phyloP scores from a whole-genome alignment of 2,329 filamentous ascomycete species.

The Xylaria sp. region DNA sequence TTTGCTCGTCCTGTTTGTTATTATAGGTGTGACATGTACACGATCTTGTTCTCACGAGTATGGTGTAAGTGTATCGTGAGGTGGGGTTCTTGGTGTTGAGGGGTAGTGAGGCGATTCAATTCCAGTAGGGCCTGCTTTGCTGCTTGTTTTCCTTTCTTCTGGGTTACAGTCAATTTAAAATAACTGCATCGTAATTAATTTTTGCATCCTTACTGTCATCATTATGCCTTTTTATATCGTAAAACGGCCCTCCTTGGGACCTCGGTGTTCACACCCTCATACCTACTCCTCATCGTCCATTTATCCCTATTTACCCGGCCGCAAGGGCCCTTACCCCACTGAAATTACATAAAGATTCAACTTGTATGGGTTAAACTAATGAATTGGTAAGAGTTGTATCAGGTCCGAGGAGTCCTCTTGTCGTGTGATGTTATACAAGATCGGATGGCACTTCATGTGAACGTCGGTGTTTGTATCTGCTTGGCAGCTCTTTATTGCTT shows the following conservation, averaged over 20 bases:
- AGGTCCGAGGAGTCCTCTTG: not conserved
- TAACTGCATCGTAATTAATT: not conserved
- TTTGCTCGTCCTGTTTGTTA: too few species aligned
- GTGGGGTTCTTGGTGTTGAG: conserved; percentile 46
- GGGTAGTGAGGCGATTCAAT: conserved; percentile 23
- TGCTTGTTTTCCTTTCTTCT: not conserved
- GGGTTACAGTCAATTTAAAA: conserved; percentile 8
- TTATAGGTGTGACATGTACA: too few species aligned
- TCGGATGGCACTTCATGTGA: not conserved
- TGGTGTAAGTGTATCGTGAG: conserved; percentile 38
- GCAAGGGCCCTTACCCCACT: conserved; percentile 36
- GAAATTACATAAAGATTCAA: not conserved
- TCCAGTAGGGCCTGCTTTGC: not conserved
- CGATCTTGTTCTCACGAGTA: not conserved
- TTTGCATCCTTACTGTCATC: not conserved
- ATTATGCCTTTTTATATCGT: conserved; percentile 17
- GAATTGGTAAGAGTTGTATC: not conserved
- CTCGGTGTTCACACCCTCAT: conserved; percentile 3
- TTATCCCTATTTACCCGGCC: conserved; percentile 55
- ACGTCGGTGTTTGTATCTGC: not conserved
- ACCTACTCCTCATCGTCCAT: conserved; percentile 40
- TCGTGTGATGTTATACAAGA: not conserved
- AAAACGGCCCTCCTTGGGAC: not conserved
- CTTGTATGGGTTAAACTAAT: not conserved
- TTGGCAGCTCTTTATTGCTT: not conserved